A percentile compares a stretch with the other conserved stretches of the same genome.
phyloP scores from a whole-genome alignment of 805 yeast genomes.

The Zygosaccharomyces bailii region DNA sequence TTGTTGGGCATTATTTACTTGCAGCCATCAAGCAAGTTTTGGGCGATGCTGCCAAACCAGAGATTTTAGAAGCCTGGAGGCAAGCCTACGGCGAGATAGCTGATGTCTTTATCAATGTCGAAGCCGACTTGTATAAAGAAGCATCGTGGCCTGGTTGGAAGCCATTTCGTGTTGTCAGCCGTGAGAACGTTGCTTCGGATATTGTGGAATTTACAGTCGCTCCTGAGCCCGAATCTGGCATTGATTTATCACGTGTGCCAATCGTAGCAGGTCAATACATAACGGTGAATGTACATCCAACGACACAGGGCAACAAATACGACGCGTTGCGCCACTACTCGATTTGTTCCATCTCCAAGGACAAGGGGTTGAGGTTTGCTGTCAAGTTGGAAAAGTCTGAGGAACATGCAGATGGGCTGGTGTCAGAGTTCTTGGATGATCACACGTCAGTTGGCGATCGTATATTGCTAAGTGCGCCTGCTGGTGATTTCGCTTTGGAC shows the following conservation, averaged over 20 bases:
- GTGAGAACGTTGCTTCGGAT: conserved; percentile 43
- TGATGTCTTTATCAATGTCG: conserved; percentile 54
- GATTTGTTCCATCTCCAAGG: conserved; percentile 40
- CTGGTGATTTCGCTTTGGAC: conserved; percentile 47
- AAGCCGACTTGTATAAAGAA: conserved; percentile 44
- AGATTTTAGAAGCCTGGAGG: conserved; percentile 60
- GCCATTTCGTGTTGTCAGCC: conserved; percentile 44
- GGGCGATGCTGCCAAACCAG: conserved; percentile 59
- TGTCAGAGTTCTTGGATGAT: conserved; percentile 50
- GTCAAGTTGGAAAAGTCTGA: conserved; percentile 43
- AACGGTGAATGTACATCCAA: conserved; percentile 37
- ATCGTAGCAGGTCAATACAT: conserved; percentile 42
- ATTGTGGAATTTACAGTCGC: conserved; percentile 51
- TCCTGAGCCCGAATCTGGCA: conserved; percentile 42
- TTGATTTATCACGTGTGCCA: conserved; percentile 22
- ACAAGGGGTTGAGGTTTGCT: conserved; percentile 52
- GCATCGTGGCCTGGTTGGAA: conserved; percentile 60
- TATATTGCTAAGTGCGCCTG: conserved; percentile 54
- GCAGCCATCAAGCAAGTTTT: conserved; percentile 51
- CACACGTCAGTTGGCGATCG: conserved; percentile 46
- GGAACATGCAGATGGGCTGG: conserved; percentile 41
- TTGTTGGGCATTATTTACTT: conserved; percentile 58
- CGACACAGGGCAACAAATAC: conserved; percentile 38
- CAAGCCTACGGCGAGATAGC: conserved; percentile 65
- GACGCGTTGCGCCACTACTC: conserved; percentile 59